Conservation (phyloP, 164 flowering plant genomes). For the Macadamia tetraphylla region DNA sequence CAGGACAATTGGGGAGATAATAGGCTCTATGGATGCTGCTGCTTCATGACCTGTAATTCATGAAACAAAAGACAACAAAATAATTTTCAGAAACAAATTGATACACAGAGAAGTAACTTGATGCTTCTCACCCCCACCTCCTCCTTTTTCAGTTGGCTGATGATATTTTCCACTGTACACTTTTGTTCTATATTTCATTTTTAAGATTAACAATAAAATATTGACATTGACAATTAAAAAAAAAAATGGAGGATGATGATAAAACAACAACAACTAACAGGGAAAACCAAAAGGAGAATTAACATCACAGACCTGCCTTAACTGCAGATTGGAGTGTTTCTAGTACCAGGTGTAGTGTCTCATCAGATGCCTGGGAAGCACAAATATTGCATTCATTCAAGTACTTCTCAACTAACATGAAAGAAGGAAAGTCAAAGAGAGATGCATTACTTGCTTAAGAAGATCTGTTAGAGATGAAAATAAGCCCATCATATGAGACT, state of each 20-base stretch:
- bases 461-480: conserved; percentile 75
- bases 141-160: too few relatives aligned
- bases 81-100: conserved; percentile 3
- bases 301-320: conserved; percentile 49
- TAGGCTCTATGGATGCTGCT: conserved; percentile 51
- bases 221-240: neutral
- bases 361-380: conserved; percentile 77
- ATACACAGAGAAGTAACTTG: neutral
- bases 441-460: conserved; percentile 59
- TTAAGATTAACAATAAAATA: conserved; percentile 3
- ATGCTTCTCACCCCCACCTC: too few relatives aligned
- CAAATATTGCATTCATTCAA: neutral
- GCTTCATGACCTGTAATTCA: conserved; percentile 52
- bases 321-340: conserved; percentile 83
- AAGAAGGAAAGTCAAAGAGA: neutral
- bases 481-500: conserved; percentile 52
- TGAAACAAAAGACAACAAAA: conserved; percentile 7
- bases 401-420: neutral
- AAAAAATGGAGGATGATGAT: too few relatives aligned
- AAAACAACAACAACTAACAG: neutral
- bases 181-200: too few relatives aligned
- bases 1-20: conserved; percentile 72
- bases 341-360: conserved; percentile 82
- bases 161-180: too few relatives aligned
- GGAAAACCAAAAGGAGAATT: neutral